Percentiles rank a stretch among this genome's conserved stretches.
These are phyloP conservation scores for Obba rivulosa DNA, from an alignment of 768 basidiomycete genomes.

Conservation along the genomic window DNA sequence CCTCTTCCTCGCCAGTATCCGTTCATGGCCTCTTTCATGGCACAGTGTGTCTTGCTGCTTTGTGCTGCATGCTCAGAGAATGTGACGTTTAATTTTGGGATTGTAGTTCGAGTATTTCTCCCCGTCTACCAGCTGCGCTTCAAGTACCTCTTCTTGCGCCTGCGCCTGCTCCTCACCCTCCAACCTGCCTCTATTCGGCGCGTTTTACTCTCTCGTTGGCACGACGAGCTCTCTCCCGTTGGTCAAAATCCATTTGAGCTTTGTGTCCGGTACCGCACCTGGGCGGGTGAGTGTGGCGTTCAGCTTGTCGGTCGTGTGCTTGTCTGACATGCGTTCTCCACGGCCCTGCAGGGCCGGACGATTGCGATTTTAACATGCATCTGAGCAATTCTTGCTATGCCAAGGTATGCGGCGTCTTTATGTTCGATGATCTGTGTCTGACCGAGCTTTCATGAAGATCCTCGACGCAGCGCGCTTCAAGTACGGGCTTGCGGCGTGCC, in stretches of 20 bases:
- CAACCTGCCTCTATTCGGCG: slow-evolving; percentile 5
- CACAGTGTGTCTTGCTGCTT: slow-evolving; percentile 45
- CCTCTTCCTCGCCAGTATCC: slow-evolving; percentile 51
- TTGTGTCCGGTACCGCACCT: slow-evolving; percentile 35
- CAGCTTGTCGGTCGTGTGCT: background rate
- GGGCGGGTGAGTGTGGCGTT: slow-evolving; percentile 48
- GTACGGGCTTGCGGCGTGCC: slow-evolving; percentile 44
- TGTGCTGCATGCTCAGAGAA: background rate
- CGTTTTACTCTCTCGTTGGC: slow-evolving; percentile 33
- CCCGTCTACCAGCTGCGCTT: slow-evolving; percentile 36
- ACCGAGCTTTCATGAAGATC: slow-evolving; percentile 13
- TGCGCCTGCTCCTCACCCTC: slow-evolving; percentile 31
- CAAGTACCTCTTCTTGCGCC: slow-evolving; percentile 26
- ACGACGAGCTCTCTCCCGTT: slow-evolving; percentile 44
- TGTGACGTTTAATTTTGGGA: too few species aligned
- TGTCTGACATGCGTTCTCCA: background rate
- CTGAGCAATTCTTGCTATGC: slow-evolving; percentile 80
- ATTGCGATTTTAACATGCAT: slow-evolving; percentile 69
- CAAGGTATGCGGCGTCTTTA: slow-evolving; percentile 40
- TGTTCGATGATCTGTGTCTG: background rate
- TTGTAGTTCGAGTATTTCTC: slow-evolving; percentile 48
- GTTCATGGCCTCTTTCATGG: slow-evolving; percentile 64
- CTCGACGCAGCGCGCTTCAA: slow-evolving; percentile 38
- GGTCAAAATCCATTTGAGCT: slow-evolving; percentile 52
- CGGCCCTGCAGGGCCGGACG: slow-evolving; percentile 50